Base-by-base conservation (phyloP, 148 eudicot species). In the Drosera capensis region DNA sequence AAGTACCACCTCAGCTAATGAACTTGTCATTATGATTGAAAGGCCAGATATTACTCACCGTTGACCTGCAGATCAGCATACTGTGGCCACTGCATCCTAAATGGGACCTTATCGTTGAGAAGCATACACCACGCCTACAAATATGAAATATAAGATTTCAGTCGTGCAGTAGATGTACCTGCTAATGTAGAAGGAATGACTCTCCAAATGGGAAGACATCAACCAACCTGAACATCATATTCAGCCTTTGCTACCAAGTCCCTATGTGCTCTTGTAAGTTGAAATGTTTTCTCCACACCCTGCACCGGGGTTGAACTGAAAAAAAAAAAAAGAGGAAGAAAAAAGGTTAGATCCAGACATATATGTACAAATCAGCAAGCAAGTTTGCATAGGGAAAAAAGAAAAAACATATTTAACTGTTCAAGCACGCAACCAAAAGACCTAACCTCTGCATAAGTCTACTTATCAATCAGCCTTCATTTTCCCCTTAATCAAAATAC, bases 61-160 rank as follows among this genome's bases (percentile, higher is more conserved):
- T 88, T 88, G 49, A 88, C 65, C 59, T 77, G 86, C 39, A 88
- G 66, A 56, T 84, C 95, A 20, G 94, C 79, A 65, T 77, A 66
- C 46, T 64, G 75, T 26, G 93, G 97, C 97, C 97, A 88, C 26
- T 88, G 97, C 70, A 84, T 70, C 80, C 97, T 80, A 71, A 75
- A 88, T 43, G 73, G 78, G 55, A 88, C 97, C 57, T 67, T 69
- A 56, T 88, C 97, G 67, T 78, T 80, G 36, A 88, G 65, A 54
- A 84, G 95, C 64, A 88, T 75, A 63, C 97, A 83, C 97, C 97
- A 88, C 23, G 71, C 93, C 97, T 88, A 19, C 26, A 5, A 3
- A 30, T 38, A 39, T 15, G 14, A 8, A 8, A 38, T 51, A 25
- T 23, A 8, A 15, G 7, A 6, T 19, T 7, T 1, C 9, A 41